These are phyloP conservation scores for Gossypium bickii DNA, from an alignment of 345 rosid genomes.

Conservation along the genomic window DNA sequence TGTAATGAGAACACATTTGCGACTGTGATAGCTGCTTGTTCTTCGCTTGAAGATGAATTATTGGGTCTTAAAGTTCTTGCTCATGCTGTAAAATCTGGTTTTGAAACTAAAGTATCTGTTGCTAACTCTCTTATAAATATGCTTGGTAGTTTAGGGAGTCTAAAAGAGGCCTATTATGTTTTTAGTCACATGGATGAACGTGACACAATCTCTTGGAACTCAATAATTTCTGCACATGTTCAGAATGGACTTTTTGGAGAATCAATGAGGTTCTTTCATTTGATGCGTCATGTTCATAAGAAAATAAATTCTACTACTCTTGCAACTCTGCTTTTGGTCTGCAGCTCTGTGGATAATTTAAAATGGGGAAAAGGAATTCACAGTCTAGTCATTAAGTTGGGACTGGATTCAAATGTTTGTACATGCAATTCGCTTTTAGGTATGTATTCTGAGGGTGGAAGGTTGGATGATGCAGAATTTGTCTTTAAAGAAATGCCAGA, in stretches of 20 bases:
- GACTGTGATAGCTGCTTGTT: conserved; percentile 57
- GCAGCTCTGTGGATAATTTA: conserved; percentile 51
- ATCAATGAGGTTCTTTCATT: conserved; percentile 40
- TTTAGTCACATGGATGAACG: conserved; percentile 52
- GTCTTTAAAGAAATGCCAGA: conserved; percentile 58
- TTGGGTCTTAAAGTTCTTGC: conserved; percentile 63
- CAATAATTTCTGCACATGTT: conserved; percentile 53
- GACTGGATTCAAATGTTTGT: conserved; percentile 45
- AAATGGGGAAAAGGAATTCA: conserved; percentile 78
- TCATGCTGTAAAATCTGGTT: conserved; percentile 53
- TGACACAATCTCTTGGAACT: conserved; percentile 84
- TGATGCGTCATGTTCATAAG: conserved; percentile 48
- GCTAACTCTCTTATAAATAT: conserved; percentile 64
- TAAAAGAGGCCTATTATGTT: conserved; percentile 41
- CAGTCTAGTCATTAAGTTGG: conserved; percentile 52
- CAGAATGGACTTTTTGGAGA: conserved; percentile 46
- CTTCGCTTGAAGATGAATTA: conserved; percentile 42
- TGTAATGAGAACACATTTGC: conserved; percentile 69
- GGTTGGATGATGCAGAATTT: conserved; percentile 48
- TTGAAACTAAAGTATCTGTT: conserved; percentile 53
- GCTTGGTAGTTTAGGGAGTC: conserved; percentile 56
- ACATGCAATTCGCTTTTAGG: conserved; percentile 61
- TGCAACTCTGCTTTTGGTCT: conserved; percentile 54
- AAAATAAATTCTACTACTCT: conserved; percentile 63
- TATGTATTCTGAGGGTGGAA: conserved; percentile 70